Evolutionary conservation across 441 rosid species (phyloP).

Genomic region (Dalechampia spathulata): DNA sequence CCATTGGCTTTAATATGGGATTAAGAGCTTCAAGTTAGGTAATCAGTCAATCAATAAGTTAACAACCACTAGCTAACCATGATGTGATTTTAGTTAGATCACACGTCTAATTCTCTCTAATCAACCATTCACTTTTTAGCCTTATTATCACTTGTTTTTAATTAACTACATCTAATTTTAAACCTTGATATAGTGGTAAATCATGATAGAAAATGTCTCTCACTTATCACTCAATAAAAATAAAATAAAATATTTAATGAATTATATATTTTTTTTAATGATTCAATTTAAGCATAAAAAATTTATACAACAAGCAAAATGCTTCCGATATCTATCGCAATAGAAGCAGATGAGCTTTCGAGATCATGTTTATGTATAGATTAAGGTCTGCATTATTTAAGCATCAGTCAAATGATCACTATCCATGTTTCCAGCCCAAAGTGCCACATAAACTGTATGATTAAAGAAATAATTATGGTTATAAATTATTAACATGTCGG

Average conservation of each 20-base stretch:
- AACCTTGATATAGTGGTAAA: no score
- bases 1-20: conserved; percentile 15
- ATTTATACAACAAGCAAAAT: no score
- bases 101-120: conserved; percentile 14
- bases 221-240: no score
- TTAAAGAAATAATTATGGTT: neutral
- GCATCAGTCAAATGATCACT: neutral
- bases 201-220: no score
- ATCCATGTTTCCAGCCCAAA: conserved; percentile 6
- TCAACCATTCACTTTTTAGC: no score
- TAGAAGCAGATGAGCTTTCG: no score
- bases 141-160: no score
- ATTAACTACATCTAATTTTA: no score
- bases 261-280: no score
- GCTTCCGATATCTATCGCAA: no score
- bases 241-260: no score
- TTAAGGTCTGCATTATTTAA: neutral
- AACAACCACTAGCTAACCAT: conserved; percentile 20
- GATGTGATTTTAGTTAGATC: conserved; percentile 31
- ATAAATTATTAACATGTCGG: neutral
- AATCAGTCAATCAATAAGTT: conserved; percentile 28
- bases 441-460: neutral
- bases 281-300: no score
- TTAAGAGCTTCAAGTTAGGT: conserved; percentile 23
- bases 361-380: neutral